Conservation (phyloP, 306 rosid species). For the Myrica gale region DNA sequence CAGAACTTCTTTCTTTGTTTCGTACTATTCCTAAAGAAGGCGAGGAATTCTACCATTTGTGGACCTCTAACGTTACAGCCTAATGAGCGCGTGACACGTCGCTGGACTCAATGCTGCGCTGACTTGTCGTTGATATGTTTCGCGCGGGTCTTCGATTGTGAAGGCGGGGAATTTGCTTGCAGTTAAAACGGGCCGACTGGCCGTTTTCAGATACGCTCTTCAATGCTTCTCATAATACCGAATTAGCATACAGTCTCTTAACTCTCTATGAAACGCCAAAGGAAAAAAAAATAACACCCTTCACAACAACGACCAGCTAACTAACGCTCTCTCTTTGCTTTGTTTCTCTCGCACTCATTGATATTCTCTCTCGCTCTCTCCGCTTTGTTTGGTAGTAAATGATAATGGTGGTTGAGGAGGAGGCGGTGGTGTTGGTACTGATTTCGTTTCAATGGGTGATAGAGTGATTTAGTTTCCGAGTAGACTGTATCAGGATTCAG, state of each 20-base stretch:
- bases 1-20: no score
- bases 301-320: conserved; percentile 70
- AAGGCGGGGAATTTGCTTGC: background rate
- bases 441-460: conserved; percentile 7
- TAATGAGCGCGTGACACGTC: background rate
- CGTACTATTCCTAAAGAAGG: no score
- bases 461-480: conserved; percentile 8
- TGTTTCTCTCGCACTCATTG: conserved; percentile 19
- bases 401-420: conserved; percentile 54
- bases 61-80: no score
- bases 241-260: conserved; percentile 13
- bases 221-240: background rate
- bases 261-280: conserved; percentile 43
- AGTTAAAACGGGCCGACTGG: background rate
- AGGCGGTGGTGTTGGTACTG: conserved; percentile 25
- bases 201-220: background rate
- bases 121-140: background rate
- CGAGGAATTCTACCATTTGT: no score
- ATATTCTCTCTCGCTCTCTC: conserved; percentile 28
- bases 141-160: background rate
- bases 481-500: no score
- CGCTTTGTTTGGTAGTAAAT: conserved; percentile 37
- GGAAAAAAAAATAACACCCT: conserved; percentile 55
- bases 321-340: conserved; percentile 46
- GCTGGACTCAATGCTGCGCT: background rate